These are phyloP conservation scores for Cutaneotrichosporon cavernicola DNA, from an alignment of 1,284 basidiomycete genomes.

Conservation along the genomic window DNA sequence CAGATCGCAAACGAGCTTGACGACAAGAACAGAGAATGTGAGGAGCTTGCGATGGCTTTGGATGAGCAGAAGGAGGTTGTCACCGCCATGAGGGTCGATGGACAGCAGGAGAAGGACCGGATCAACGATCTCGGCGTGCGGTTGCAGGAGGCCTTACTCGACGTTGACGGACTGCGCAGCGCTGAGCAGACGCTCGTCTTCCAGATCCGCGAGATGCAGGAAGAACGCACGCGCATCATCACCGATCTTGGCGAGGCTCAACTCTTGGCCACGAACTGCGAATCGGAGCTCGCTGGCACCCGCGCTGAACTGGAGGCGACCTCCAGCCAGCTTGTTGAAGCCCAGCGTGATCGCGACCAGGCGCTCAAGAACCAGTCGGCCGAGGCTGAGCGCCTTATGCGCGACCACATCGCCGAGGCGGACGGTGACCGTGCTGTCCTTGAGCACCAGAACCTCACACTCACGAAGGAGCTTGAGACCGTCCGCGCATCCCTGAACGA, in stretches of 20 bases:
- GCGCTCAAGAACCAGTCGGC: conserved; percentile 69
- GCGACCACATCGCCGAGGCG: conserved; percentile 84
- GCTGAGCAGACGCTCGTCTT: conserved; percentile 56
- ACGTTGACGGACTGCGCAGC: conserved; percentile 60
- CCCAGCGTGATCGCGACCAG: conserved; percentile 70
- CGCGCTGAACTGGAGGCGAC: conserved; percentile 49
- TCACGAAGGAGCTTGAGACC: conserved; percentile 58
- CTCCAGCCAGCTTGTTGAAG: conserved; percentile 64
- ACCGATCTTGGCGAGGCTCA: conserved; percentile 72
- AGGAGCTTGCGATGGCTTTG: conserved; percentile 35
- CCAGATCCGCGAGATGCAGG: conserved; percentile 65
- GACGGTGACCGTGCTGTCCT: conserved; percentile 86
- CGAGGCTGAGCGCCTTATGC: conserved; percentile 77
- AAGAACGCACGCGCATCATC: conserved; percentile 69
- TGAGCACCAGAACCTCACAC: conserved; percentile 77
- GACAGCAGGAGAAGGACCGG: conserved; percentile 58
- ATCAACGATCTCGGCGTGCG: conserved; percentile 57
- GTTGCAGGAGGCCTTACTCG: conserved; percentile 64
- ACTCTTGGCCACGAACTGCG: conserved; percentile 67
- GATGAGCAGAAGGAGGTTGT: conserved; percentile 42
- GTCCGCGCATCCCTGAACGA: conserved; percentile 42
- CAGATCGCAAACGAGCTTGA: conserved; percentile 40
- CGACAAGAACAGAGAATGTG: conserved; percentile 36
- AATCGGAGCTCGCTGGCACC: conserved; percentile 62
- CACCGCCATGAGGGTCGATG: conserved; percentile 53